phyloP scores from a whole-genome alignment of 495 filamentous ascomycete genomes.

The Apodospora peruviana region DNA sequence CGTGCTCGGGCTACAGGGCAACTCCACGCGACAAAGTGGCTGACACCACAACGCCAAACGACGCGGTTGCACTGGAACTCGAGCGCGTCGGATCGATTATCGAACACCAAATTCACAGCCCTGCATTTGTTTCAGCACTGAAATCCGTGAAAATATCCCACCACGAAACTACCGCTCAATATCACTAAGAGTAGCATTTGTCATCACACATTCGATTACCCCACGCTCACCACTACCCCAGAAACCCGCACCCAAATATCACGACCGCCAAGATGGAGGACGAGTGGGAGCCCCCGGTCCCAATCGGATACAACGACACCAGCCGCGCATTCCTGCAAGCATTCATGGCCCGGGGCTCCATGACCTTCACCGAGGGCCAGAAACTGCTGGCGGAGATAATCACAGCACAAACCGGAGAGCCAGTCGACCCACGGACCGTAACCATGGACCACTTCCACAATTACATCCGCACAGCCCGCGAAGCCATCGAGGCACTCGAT shows the following conservation, averaged over 20 bases:
- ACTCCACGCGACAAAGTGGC: background rate
- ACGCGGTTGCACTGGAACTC: background rate
- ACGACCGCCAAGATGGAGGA: slow-evolving; percentile 17
- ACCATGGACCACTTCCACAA: slow-evolving; percentile 61
- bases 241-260: too few species aligned
- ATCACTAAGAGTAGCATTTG: too few species aligned
- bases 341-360: slow-evolving; percentile 68
- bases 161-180: too few species aligned
- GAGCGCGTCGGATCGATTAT: background rate
- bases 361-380: slow-evolving; percentile 70
- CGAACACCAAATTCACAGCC: background rate
- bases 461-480: slow-evolving; percentile 65
- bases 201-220: too few species aligned
- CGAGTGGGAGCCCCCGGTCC: slow-evolving; percentile 21
- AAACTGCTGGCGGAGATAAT: slow-evolving; percentile 73
- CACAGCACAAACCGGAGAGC: slow-evolving; percentile 33
- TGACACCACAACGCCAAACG: background rate
- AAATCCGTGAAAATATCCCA: background rate
- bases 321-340: slow-evolving; percentile 94
- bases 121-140: background rate
- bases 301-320: slow-evolving; percentile 46
- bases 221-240: too few species aligned
- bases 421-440: slow-evolving; percentile 46
- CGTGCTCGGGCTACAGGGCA: too few species aligned
- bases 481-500: slow-evolving; percentile 71